Conservation (phyloP, 1,139 yeast genomes). For the Diutina scorzettiae region DNA sequence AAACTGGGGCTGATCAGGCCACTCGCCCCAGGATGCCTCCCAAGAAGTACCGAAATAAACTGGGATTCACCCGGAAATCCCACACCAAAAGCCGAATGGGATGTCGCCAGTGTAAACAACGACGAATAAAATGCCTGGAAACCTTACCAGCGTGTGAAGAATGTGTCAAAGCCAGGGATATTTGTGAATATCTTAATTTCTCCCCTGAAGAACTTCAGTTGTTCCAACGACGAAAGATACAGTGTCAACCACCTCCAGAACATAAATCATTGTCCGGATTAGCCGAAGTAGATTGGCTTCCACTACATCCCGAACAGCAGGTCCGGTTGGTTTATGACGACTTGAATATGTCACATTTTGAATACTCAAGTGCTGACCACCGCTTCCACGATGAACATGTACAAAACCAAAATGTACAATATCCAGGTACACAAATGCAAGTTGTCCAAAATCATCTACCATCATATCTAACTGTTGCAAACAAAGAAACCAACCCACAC, state of each 20-base stretch:
- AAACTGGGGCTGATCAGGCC: too few relatives aligned
- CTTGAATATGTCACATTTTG: too few relatives aligned
- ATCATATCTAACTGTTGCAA: too few relatives aligned
- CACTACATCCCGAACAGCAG: not conserved
- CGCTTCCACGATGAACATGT: too few relatives aligned
- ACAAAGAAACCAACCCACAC: too few relatives aligned
- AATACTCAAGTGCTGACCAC: too few relatives aligned
- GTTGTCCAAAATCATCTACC: too few relatives aligned
- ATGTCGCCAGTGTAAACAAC: not conserved
- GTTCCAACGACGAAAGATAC: not conserved
- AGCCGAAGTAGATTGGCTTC: not conserved
- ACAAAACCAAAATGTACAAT: too few relatives aligned
- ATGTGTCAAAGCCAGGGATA: not conserved
- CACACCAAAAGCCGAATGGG: not conserved
- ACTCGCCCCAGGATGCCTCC: not conserved
- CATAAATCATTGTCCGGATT: not conserved
- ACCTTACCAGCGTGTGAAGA: not conserved
- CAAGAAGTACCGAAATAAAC: not conserved
- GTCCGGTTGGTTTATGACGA: too few relatives aligned
- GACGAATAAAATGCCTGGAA: not conserved
- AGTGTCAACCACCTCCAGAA: too few relatives aligned
- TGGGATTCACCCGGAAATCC: slow-evolving; percentile 1
- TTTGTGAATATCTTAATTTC: not conserved
- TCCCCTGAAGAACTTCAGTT: not conserved
- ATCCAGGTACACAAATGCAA: too few relatives aligned